Base-by-base conservation (phyloP, 305 asterid species). In the Fraxinus albicans region DNA sequence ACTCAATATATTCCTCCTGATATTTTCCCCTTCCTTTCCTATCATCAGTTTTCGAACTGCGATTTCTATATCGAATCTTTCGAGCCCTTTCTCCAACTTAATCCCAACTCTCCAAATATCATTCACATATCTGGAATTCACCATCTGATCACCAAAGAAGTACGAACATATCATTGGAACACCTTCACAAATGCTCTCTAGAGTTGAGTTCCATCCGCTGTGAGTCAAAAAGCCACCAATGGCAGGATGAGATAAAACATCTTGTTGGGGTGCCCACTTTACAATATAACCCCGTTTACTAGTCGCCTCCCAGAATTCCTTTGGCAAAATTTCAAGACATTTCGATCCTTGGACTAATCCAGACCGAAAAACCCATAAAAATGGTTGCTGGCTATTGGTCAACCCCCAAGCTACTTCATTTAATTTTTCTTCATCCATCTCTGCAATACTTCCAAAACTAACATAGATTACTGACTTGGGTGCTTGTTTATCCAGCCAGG, bases 151-250 rank as follows among this genome's bases (percentile, higher is more conserved):
- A 0, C 88, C 91, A 17, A 75, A 84, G 74, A 85, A 88, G 6
- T 89, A 87, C 1, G 87, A 84, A 67, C 91, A 89, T 8, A 91
- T 87, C 91, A 90, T 90, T 2, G 92, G 93, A 73, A 89, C 86
- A 2, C 95, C 95, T 69, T 89, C 90, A 19, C 90, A 87, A 3
- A 90, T 79, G 38, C 92, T 87, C 86, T 92, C 96, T 19, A 88
- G 10, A 6, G 89, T 91, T 1, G 94, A 90, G 58, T 92, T 92
- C 96, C 96, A 92, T 10, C 94, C 91, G 6, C 89, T 83, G 72
- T 89, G 96, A 9, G 93, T 92, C 93, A 91, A 90, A 42, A 89
- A 92, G 0, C 86, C 89, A 0, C 91, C 91, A 1, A 86, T 10
- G 1, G 94, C 84, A 12, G 83, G 85, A 82, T 92, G 96, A 67